Conservation (phyloP, 202 grass and related monocot genomes). For the Sporobolus alterniflorus region DNA sequence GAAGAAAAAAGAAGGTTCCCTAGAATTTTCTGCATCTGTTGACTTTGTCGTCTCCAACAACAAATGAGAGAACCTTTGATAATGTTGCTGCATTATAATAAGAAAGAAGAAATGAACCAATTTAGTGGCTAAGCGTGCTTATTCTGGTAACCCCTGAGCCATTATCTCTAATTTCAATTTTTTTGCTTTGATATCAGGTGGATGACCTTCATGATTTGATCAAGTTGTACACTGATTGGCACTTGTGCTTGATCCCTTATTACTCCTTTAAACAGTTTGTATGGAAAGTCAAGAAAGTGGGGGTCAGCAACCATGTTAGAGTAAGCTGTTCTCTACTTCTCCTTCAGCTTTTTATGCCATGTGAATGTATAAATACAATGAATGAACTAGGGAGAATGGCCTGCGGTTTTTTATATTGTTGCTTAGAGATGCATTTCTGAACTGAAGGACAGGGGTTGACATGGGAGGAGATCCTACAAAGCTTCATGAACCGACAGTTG, state of each 20-base stretch:
- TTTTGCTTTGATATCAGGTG: conserved; percentile 49
- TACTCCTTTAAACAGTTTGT: conserved; percentile 93
- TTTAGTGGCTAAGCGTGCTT: neutral
- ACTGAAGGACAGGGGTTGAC: conserved; percentile 72
- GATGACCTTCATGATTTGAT: conserved; percentile 81
- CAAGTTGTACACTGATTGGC: conserved; percentile 75
- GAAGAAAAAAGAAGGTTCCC: neutral
- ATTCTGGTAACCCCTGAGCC: neutral
- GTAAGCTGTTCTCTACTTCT: conserved; percentile 54
- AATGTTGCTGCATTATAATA: neutral
- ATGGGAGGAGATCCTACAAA: conserved; percentile 80
- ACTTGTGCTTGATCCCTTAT: conserved; percentile 78
- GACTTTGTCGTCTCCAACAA: neutral
- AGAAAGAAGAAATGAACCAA: neutral
- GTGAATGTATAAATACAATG: neutral
- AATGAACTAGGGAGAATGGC: neutral
- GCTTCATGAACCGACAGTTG: conserved; percentile 54
- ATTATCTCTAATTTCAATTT: conserved; percentile 1
- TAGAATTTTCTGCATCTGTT: neutral
- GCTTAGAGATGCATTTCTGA: conserved; percentile 76
- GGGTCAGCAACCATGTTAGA: conserved; percentile 64
- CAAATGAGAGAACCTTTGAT: neutral
- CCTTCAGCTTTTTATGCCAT: neutral
- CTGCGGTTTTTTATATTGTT: conserved; percentile 29
- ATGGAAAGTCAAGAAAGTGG: conserved; percentile 74